phyloP scores from a whole-genome alignment of 345 rosid genomes.

The Lumnitzera racemosa region DNA sequence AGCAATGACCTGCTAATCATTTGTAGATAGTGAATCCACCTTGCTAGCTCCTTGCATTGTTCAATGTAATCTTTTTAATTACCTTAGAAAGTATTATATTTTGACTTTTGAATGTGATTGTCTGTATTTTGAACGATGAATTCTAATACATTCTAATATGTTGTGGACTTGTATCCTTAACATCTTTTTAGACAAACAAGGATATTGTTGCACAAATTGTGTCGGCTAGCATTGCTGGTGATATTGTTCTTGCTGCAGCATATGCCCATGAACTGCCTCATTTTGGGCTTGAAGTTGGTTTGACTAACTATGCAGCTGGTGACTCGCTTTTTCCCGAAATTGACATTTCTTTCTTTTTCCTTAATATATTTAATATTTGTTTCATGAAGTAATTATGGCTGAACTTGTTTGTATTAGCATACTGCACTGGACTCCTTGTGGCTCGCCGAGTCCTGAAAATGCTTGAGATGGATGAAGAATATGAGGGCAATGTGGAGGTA shows the following conservation, averaged over 20 bases:
- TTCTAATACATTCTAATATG: not conserved
- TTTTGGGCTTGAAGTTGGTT: conserved; percentile 62
- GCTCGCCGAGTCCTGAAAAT: conserved; percentile 63
- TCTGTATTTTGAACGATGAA: too few relatives aligned
- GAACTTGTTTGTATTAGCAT: conserved; percentile 27
- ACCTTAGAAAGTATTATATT: too few relatives aligned
- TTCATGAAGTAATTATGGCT: not conserved
- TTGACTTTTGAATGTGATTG: too few relatives aligned
- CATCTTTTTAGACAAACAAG: conserved; percentile 48
- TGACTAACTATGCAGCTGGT: conserved; percentile 72
- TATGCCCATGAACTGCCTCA: conserved; percentile 56
- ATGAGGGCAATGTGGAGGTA: conserved; percentile 74
- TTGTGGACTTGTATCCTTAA: conserved; percentile 12
- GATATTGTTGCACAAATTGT: conserved; percentile 52
- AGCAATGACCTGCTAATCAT: too few relatives aligned
- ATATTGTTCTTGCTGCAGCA: conserved; percentile 54
- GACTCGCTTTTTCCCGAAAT: not conserved
- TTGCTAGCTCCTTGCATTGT: too few relatives aligned
- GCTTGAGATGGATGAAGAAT: conserved; percentile 66
- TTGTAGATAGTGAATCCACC: too few relatives aligned
- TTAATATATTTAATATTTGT: not conserved
- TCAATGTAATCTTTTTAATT: too few relatives aligned
- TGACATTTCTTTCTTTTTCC: not conserved
- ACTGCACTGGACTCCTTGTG: conserved; percentile 75
- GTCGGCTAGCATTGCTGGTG: conserved; percentile 53